phyloP scores from a whole-genome alignment of 306 rosid genomes.

The Astragalus membranaceus region DNA sequence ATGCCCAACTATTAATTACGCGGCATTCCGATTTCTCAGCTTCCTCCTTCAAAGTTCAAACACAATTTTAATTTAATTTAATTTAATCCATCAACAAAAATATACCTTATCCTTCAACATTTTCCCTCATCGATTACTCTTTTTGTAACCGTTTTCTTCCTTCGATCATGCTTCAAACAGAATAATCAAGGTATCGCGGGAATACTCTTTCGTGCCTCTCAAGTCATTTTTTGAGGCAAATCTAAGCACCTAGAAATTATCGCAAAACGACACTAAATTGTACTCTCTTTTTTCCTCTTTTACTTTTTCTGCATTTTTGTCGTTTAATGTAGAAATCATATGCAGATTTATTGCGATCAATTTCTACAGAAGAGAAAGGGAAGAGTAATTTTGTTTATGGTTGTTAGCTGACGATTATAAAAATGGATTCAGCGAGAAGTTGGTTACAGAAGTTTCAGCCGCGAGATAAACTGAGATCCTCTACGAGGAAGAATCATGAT shows the following conservation, averaged over 20 bases:
- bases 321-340: neutral
- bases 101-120: neutral
- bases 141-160: neutral
- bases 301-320: neutral
- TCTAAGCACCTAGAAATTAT: too few relatives aligned
- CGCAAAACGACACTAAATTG: neutral
- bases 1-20: constrained; percentile 20
- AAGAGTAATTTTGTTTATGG: constrained; percentile 8
- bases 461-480: constrained; percentile 53
- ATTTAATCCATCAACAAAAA: neutral
- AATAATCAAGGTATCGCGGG: neutral
- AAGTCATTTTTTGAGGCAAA: neutral
- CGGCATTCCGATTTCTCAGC: constrained; percentile 53
- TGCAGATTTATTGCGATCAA: neutral
- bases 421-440: constrained; percentile 91
- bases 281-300: neutral
- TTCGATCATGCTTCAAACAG: neutral
- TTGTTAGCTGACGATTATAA: constrained; percentile 15
- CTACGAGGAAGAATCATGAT: constrained; percentile 50
- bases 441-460: constrained; percentile 91
- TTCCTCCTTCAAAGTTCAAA: neutral
- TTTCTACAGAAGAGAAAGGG: neutral
- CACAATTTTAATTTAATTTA: neutral
- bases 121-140: neutral
- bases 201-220: neutral